phyloP scores from a whole-genome alignment of 176 grass and related monocot species.

The Stipa capillata region DNA sequence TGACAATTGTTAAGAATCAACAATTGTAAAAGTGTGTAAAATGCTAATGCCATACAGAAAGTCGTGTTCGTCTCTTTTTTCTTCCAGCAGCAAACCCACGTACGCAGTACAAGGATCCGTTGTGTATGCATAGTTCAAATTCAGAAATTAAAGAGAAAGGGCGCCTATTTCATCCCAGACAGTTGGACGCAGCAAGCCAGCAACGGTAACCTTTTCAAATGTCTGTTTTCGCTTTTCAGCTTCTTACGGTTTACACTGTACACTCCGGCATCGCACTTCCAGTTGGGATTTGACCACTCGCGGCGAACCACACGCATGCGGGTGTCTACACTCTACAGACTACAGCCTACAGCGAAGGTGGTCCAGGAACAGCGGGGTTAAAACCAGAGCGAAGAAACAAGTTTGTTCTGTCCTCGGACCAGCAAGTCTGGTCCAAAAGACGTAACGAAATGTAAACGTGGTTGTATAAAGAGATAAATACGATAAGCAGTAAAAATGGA shows the following conservation, averaged over 20 bases:
- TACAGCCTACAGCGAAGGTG: background rate
- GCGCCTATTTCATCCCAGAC: background rate
- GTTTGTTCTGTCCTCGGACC: no score
- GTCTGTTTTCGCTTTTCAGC: background rate
- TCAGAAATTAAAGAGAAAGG: no score
- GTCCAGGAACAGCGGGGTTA: background rate
- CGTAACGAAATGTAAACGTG: no score
- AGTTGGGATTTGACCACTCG: background rate
- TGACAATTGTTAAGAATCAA: background rate
- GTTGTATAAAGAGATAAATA: no score
- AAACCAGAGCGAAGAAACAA: background rate
- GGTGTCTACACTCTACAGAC: no score
- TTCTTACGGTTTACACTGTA: background rate
- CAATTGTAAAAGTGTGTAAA: background rate
- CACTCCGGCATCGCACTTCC: background rate
- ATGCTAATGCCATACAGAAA: background rate
- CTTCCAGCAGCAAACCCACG: background rate
- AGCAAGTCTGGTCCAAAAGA: no score
- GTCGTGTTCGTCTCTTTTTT: background rate
- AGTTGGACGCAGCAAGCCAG: background rate
- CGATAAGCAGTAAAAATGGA: no score
- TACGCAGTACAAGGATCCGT: background rate
- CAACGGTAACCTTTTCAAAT: background rate
- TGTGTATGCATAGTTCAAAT: background rate
- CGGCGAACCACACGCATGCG: background rate